phyloP scores from a whole-genome alignment of 495 filamentous ascomycete genomes.

The Penicillium crystallinum region DNA sequence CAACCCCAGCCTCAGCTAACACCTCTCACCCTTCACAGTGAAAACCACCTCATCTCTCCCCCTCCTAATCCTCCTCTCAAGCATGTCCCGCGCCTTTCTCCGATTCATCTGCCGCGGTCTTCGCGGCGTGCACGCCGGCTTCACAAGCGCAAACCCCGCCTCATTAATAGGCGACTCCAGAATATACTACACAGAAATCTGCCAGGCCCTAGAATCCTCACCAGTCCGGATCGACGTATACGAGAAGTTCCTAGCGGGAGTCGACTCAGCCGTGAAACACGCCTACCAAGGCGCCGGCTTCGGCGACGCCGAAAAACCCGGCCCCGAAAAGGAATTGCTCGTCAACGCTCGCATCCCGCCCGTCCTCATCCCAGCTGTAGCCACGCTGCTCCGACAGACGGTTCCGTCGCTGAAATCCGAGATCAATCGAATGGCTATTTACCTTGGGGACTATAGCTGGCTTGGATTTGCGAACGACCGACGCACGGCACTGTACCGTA shows the following conservation, averaged over 20 bases:
- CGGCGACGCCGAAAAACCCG: constrained; percentile 42
- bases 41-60: constrained; percentile 51
- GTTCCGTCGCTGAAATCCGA: constrained; percentile 36
- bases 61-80: constrained; percentile 66
- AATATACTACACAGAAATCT: constrained; percentile 39
- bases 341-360: constrained; percentile 42
- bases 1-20: constrained; percentile 1
- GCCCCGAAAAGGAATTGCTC: constrained; percentile 45
- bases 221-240: constrained; percentile 43
- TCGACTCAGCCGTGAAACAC: constrained; percentile 43
- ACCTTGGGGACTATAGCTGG: constrained; percentile 46
- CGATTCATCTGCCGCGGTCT: constrained; percentile 63
- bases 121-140: constrained; percentile 36
- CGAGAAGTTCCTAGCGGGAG: constrained; percentile 45
- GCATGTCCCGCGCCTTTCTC: constrained; percentile 66
- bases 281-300: constrained; percentile 44
- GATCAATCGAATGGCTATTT: constrained; percentile 45
- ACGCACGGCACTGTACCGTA: constrained; percentile 33
- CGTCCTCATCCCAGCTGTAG: constrained; percentile 37
- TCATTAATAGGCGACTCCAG: constrained; percentile 33
- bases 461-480: constrained; percentile 43
- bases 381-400: constrained; percentile 39
- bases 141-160: constrained; percentile 22
- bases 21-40: constrained; percentile 20
- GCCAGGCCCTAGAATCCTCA: constrained; percentile 36